Evolutionary conservation across 768 basidiomycete species (phyloP).

Genomic region (Pulveroboletus sp.): DNA sequence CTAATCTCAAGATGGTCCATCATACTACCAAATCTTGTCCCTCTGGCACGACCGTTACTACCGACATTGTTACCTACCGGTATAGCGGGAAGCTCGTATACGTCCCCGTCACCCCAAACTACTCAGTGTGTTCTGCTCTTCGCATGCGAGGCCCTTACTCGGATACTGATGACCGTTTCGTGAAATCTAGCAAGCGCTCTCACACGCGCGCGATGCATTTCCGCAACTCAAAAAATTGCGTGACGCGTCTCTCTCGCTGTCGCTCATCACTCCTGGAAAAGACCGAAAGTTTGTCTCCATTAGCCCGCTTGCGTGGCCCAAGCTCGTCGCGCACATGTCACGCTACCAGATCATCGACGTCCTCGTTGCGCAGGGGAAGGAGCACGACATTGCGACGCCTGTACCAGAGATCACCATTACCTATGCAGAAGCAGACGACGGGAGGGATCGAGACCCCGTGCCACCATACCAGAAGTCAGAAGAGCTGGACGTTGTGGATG

Average conservation of each 20-base stretch:
- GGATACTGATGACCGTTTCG: neutral
- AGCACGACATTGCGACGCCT: neutral
- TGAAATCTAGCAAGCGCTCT: conserved; percentile 44
- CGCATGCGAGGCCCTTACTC: neutral
- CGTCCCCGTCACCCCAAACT: conserved; percentile 42
- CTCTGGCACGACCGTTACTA: neutral
- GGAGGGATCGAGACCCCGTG: conserved; percentile 20
- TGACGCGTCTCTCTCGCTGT: conserved; percentile 44
- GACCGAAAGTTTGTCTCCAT: conserved; percentile 41
- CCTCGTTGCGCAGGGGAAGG: conserved; percentile 14
- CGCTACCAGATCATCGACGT: conserved; percentile 50
- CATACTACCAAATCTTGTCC: neutral
- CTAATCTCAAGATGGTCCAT: neutral
- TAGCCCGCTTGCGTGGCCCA: conserved; percentile 49
- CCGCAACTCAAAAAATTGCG: conserved; percentile 36
- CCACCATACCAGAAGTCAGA: conserved; percentile 46
- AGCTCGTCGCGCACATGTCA: conserved; percentile 37
- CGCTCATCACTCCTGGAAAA: conserved; percentile 34
- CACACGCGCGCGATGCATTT: conserved; percentile 48
- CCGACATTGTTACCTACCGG: conserved; percentile 54
- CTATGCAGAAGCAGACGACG: conserved; percentile 16
- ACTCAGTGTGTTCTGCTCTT: conserved; percentile 36
- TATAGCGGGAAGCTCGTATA: conserved; percentile 43
- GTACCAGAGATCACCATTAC: conserved; percentile 32
- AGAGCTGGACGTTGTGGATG: neutral